Conservation (phyloP, 768 basidiomycete species). For the Suillus placidus region DNA sequence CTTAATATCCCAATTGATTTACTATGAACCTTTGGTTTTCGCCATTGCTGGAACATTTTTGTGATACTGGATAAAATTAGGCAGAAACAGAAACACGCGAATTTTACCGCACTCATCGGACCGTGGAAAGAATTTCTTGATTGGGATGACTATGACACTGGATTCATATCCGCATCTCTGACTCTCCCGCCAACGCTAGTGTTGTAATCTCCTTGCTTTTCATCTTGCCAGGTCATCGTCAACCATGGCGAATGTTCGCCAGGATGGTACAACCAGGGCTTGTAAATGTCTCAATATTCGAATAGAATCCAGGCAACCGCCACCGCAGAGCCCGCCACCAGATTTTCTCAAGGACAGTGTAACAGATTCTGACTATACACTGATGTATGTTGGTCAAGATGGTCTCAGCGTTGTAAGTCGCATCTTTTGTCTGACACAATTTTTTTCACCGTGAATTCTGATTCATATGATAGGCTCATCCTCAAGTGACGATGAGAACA, state of each 20-base stretch:
- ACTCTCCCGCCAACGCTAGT: constrained; percentile 29
- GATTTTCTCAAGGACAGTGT: constrained; percentile 33
- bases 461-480: constrained; percentile 52
- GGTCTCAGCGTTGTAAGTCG: constrained; percentile 66
- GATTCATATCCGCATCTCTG: constrained; percentile 33
- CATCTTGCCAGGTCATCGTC: constrained; percentile 15
- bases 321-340: constrained; percentile 31
- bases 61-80: constrained; percentile 1
- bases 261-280: constrained; percentile 40
- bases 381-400: constrained; percentile 65
- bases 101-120: constrained; percentile 10
- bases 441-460: constrained; percentile 13
- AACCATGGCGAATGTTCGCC: constrained; percentile 27
- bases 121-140: constrained; percentile 28
- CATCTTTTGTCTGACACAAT: not conserved
- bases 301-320: constrained; percentile 40
- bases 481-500: constrained; percentile 69
- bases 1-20: not conserved
- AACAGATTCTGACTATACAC: constrained; percentile 45
- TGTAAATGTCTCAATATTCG: constrained; percentile 77
- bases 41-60: not conserved
- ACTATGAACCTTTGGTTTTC: not conserved
- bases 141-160: constrained; percentile 30
- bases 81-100: constrained; percentile 1
- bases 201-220: constrained; percentile 21